Evolutionary conservation across 306 rosid genomes (phyloP).

Genomic region (Styphnolobium japonicum): DNA sequence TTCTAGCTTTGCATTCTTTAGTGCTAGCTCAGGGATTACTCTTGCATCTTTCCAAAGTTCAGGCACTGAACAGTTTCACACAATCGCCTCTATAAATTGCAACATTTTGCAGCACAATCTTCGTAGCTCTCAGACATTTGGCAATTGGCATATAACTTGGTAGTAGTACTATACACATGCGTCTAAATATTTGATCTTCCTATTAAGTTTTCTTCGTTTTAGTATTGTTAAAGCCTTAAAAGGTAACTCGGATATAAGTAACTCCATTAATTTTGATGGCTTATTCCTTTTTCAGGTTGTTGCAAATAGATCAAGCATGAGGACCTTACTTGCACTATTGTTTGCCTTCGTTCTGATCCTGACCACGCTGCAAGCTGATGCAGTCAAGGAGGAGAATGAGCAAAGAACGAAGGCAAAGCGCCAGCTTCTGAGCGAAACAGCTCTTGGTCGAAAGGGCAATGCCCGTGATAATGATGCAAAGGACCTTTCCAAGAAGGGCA

Average conservation of each 20-base stretch:
- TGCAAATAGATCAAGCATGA: slow-evolving; percentile 11
- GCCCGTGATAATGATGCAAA: not conserved
- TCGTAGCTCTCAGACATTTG: not conserved
- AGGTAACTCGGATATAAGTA: no score
- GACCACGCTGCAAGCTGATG: slow-evolving; percentile 1
- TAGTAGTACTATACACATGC: not conserved
- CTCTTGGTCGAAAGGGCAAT: slow-evolving; percentile 25
- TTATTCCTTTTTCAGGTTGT: not conserved
- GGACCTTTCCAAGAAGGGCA: not conserved
- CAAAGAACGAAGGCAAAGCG: not conserved
- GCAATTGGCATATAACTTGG: no score
- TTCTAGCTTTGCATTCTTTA: not conserved
- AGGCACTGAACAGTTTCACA: not conserved
- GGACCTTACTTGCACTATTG: not conserved
- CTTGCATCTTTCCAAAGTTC: not conserved
- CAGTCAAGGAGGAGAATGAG: not conserved
- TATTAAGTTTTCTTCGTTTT: not conserved
- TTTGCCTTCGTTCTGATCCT: not conserved
- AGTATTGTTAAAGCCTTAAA: not conserved
- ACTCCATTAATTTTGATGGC: not conserved
- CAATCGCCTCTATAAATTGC: slow-evolving; percentile 20
- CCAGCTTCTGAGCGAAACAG: not conserved
- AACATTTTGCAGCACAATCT: not conserved
- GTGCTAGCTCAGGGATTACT: not conserved
- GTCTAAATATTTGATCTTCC: not conserved